phyloP scores from a whole-genome alignment of 352 stramenopile genomes.

The Pilasporangium apinafurcum region DNA sequence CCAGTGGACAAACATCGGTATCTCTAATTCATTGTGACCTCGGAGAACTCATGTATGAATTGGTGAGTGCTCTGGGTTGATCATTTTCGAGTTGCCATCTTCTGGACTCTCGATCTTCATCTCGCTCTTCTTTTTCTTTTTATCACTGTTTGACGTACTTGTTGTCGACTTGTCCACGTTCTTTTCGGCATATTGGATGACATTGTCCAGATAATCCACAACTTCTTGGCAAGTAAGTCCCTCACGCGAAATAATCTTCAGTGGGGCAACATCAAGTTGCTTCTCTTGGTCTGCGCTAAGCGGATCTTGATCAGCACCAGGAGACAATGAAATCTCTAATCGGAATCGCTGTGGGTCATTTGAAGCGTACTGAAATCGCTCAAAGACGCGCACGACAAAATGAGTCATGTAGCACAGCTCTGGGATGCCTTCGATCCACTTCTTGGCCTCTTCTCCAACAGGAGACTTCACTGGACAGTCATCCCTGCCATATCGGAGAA shows the following conservation, averaged over 20 bases:
- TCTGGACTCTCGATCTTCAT: slow-evolving; percentile 7
- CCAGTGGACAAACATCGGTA: too few species aligned
- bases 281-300: slow-evolving; percentile 49
- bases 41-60: too few species aligned
- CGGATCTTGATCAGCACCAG: slow-evolving; percentile 68
- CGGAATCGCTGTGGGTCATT: slow-evolving; percentile 75
- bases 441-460: slow-evolving; percentile 64
- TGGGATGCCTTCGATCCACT: slow-evolving; percentile 88
- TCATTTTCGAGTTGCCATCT: slow-evolving; percentile 16
- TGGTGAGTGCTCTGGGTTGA: too few species aligned
- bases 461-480: slow-evolving; percentile 50
- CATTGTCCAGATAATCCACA: slow-evolving; percentile 77
- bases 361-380: slow-evolving; percentile 76
- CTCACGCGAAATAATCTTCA: slow-evolving; percentile 82
- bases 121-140: slow-evolving; percentile 15
- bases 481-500: slow-evolving; percentile 88
- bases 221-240: slow-evolving; percentile 78
- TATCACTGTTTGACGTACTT: slow-evolving; percentile 17
- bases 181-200: slow-evolving; percentile 65
- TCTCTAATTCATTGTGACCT: too few species aligned
- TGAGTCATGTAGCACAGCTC: slow-evolving; percentile 99
- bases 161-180: slow-evolving; percentile 36
- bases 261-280: slow-evolving; percentile 60
- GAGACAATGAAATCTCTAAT: slow-evolving; percentile 82
- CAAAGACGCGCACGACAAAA: slow-evolving; percentile 98